phyloP scores from a whole-genome alignment of 352 stramenopile genomes.

The Phytophthora cactorum region DNA sequence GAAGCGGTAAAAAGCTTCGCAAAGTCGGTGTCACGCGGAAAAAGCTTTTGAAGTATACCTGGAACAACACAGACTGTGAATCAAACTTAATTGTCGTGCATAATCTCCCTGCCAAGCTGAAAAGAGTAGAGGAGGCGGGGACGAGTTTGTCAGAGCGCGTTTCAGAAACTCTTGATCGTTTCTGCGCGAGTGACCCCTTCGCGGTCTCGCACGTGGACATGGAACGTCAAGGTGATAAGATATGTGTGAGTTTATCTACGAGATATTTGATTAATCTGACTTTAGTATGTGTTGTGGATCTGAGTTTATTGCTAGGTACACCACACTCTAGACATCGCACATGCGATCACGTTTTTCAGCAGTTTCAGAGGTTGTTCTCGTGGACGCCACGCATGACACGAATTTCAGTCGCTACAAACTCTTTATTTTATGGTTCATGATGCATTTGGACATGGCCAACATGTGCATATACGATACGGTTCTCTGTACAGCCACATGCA shows the following conservation, averaged over 20 bases:
- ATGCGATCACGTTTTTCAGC: not conserved
- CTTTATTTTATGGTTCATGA: not conserved
- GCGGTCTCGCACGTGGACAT: not conserved
- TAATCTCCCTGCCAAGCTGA: not conserved
- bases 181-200: conserved; percentile 1
- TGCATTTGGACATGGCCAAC: not conserved
- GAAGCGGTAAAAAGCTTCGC: not conserved
- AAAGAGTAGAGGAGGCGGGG: not conserved
- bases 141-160: not conserved
- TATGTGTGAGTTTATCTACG: not conserved
- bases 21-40: not conserved
- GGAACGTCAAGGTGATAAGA: not conserved
- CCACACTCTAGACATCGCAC: not conserved
- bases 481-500: not conserved
- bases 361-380: not conserved
- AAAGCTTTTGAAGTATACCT: not conserved
- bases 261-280: not conserved
- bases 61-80: not conserved
- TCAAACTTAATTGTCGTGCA: not conserved
- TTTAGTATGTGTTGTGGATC: not conserved
- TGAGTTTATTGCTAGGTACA: not conserved
- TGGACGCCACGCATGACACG: not conserved
- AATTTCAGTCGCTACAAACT: not conserved
- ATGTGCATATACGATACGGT: not conserved
- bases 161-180: not conserved